Base-by-base conservation (phyloP, 2,329 filamentous ascomycete genomes). In the Aspergillus niger region DNA sequence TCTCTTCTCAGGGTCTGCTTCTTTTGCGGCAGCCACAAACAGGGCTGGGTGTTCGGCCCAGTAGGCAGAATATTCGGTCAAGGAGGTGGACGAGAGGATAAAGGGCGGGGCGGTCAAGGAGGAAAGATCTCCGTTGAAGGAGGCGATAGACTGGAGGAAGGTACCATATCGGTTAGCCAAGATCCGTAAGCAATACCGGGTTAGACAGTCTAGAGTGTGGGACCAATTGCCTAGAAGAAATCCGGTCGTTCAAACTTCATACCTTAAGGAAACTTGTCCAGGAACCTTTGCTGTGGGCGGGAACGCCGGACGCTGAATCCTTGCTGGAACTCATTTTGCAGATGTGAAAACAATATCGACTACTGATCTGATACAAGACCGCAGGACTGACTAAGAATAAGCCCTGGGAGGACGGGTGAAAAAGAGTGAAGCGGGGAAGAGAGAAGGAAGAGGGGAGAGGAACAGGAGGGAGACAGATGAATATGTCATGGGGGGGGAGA, bases 41-140 rank as follows among this genome's bases (percentile, higher is more conserved):
- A 97, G 79, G 17, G 82, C 77, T 3, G 91, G 91, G 71, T 92
- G 89, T 68, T 92, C 90, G 64, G 88, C 88, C 91, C 91, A 94
- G 80, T 92, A 93, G 55, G 89, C 86, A 63, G 89, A 91, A 80
- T 91, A 93, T 74, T 94, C 91, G 68, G 89, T 90, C 63, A 93
- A 80, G 64, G 89, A 92, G 67, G 89, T 91, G 39, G 87, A 86
- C 43, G 90, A 91, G 57, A 94, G 86, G 68, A 94, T 92, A 71
- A 93, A 94, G 17, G 91, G 91, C 57, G 91, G 91, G 41, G 91
- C 91, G 38, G 91, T 93, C 70, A 94, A 80, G 62, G 89, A 91
- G 36, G 90, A 89, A 60, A 93, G 84, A 76, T 94, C 91, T 70
- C 91, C 91, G 72, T 90, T 91, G 81, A 93, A 94, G 3, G 89